Conservation (phyloP, 352 stramenopile genomes). For the Phytopythium aichiense region DNA sequence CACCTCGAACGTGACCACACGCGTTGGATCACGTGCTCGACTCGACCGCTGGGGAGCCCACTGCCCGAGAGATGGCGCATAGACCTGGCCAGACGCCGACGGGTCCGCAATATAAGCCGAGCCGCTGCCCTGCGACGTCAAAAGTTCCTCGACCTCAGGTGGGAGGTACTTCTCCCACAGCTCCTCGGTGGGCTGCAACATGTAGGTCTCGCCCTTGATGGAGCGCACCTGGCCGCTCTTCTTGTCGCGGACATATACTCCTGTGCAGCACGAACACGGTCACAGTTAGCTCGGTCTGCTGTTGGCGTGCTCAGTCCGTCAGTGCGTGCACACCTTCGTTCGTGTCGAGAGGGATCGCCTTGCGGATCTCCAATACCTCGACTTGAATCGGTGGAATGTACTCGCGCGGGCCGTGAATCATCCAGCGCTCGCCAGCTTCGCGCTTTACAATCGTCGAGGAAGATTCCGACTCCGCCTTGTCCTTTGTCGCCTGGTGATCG, state of each 20-base stretch:
- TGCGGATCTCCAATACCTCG: conserved; percentile 69
- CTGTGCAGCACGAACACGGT: background rate
- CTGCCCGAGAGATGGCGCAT: background rate
- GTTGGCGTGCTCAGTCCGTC: background rate
- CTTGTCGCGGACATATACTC: conserved; percentile 76
- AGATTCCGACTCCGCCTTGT: conserved; percentile 13
- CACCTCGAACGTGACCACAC: conserved; percentile 77
- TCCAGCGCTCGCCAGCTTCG: conserved; percentile 72
- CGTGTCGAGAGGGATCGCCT: conserved; percentile 68
- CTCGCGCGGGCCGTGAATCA: conserved; percentile 73
- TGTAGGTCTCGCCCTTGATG: conserved; percentile 76
- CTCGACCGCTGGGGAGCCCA: background rate
- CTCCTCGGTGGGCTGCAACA: conserved; percentile 76
- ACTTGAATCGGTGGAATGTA: conserved; percentile 80
- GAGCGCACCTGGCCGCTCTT: conserved; percentile 72
- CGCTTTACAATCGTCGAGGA: conserved; percentile 22
- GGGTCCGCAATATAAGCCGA: conserved; percentile 63
- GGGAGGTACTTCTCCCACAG: conserved; percentile 66
- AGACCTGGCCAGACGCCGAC: conserved; percentile 14
- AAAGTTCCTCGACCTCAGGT: conserved; percentile 59
- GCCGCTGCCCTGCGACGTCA: conserved; percentile 46
- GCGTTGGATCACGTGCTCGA: conserved; percentile 45
- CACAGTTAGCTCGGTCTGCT: background rate
- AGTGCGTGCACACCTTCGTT: conserved; percentile 42
- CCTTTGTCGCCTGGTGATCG: conserved; percentile 26